Conservation (phyloP, 2,329 filamentous ascomycete species). For the Ophiocordyceps unilateralis region DNA sequence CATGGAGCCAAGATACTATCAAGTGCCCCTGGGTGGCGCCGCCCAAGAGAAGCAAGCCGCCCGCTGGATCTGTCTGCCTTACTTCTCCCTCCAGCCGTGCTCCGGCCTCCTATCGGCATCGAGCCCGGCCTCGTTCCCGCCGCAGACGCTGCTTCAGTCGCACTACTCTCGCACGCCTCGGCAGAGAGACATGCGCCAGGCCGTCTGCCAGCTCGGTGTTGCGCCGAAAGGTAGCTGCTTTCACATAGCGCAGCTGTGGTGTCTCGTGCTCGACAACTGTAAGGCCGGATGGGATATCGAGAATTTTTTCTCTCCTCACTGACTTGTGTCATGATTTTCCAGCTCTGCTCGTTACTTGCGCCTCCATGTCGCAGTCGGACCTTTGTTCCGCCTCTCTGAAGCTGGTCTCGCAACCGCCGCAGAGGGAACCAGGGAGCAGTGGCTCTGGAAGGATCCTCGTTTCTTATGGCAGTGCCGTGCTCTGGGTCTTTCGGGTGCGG, state of each 20-base stretch:
- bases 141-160: slow-evolving; percentile 24
- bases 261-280: slow-evolving; percentile 26
- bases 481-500: slow-evolving; percentile 20
- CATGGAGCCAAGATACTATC: slow-evolving; percentile 22
- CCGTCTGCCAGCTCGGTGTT: slow-evolving; percentile 21
- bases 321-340: too few relatives aligned
- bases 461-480: slow-evolving; percentile 14
- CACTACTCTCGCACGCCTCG: slow-evolving; percentile 21
- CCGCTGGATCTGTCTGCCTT: slow-evolving; percentile 28
- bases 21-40: slow-evolving; percentile 13
- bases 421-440: slow-evolving; percentile 4
- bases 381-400: slow-evolving; percentile 16
- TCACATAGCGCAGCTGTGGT: slow-evolving; percentile 31
- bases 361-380: slow-evolving; percentile 15
- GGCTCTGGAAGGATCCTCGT: slow-evolving; percentile 15
- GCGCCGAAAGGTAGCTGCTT: slow-evolving; percentile 22
- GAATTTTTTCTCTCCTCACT: slow-evolving; percentile 4
- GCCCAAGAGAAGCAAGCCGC: slow-evolving; percentile 8
- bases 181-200: slow-evolving; percentile 27
- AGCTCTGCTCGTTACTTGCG: slow-evolving; percentile 24
- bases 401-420: slow-evolving; percentile 12
- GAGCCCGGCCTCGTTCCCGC: slow-evolving; percentile 19
- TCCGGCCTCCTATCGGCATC: slow-evolving; percentile 17
- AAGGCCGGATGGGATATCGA: slow-evolving; percentile 4
- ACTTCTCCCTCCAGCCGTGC: slow-evolving; percentile 27